Evolutionary conservation across 371 early-diverging fungal species (phyloP).

Genomic region (Circinella minor): DNA sequence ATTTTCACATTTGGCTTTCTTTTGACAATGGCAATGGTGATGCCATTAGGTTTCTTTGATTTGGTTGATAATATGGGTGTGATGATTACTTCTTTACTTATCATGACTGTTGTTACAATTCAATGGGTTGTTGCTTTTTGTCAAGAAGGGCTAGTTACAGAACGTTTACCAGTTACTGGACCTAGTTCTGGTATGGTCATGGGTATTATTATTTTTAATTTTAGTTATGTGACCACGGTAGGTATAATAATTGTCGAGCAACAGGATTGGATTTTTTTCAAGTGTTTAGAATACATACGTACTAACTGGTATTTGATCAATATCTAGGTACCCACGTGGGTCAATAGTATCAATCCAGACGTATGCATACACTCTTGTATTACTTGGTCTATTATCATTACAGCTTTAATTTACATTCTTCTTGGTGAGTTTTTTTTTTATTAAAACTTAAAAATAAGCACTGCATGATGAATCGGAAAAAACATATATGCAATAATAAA

Average conservation of each 20-base stretch:
- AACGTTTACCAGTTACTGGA: constrained; percentile 53
- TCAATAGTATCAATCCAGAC: constrained; percentile 54
- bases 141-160: constrained; percentile 51
- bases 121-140: constrained; percentile 63
- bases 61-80: constrained; percentile 61
- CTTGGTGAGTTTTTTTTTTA: background rate
- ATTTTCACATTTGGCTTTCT: constrained; percentile 58
- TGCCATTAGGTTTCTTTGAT: constrained; percentile 60
- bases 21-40: constrained; percentile 51
- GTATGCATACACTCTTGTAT: constrained; percentile 60
- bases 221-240: constrained; percentile 64
- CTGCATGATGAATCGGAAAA: too few relatives aligned
- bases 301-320: background rate
- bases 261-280: too few relatives aligned
- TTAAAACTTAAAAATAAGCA: background rate
- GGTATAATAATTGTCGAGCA: background rate
- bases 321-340: constrained; percentile 62
- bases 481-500: background rate
- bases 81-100: constrained; percentile 56
- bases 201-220: constrained; percentile 67
- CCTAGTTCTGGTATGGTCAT: constrained; percentile 52
- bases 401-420: constrained; percentile 53
- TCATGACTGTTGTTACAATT: constrained; percentile 49
- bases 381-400: constrained; percentile 51
- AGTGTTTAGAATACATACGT: too few relatives aligned